Conservation (phyloP, 345 rosid species). For the Syzygium grande region DNA sequence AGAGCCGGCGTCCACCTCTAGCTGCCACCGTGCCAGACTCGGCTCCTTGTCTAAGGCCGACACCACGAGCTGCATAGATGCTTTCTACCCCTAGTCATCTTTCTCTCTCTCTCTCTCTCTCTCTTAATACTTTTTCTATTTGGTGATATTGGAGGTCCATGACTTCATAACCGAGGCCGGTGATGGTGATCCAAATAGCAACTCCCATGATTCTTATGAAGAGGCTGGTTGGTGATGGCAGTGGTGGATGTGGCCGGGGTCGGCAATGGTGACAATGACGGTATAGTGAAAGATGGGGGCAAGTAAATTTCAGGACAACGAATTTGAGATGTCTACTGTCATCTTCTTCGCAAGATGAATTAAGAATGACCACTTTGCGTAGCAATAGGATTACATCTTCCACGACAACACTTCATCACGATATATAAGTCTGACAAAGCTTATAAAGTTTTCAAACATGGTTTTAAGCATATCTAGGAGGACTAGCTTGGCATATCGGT, state of each 20-base stretch:
- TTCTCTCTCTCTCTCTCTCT: background rate
- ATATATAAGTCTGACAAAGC: background rate
- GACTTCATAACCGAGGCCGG: background rate
- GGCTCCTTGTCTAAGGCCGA: background rate
- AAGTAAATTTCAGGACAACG: background rate
- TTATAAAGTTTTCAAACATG: background rate
- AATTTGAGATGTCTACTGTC: background rate
- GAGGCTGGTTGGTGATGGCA: too few relatives aligned
- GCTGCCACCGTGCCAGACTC: background rate
- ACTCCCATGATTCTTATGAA: background rate
- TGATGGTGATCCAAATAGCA: background rate
- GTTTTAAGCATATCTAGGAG: background rate
- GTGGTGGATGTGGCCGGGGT: background rate
- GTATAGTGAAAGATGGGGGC: background rate
- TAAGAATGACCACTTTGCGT: background rate
- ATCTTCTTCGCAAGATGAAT: background rate
- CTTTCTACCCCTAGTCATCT: background rate
- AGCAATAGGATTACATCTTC: background rate
- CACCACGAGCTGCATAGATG: background rate
- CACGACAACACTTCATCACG: background rate
- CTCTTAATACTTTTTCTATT: background rate
- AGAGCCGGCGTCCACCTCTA: background rate
- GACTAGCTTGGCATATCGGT: background rate
- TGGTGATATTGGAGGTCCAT: background rate
- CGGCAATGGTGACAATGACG: background rate